A percentile compares a stretch with the other conserved stretches of the same genome.
These are phyloP conservation scores for Fusarium nematophilum DNA, from an alignment of 2,329 filamentous ascomycete genomes.

Conservation along the genomic window DNA sequence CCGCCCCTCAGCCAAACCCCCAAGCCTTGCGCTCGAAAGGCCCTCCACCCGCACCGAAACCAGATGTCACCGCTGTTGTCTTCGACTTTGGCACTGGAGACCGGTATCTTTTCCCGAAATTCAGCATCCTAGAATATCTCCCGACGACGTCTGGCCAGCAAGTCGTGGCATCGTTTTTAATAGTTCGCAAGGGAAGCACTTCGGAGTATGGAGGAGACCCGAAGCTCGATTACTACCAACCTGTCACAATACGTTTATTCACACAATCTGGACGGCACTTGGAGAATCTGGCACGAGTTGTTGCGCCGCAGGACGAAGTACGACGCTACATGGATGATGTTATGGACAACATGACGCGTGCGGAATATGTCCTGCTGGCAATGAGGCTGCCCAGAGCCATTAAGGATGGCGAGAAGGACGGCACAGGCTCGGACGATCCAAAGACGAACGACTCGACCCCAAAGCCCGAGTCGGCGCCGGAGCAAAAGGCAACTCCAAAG, in stretches of 20 bases:
- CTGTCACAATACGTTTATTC: constrained; percentile 72
- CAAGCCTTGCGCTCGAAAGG: constrained; percentile 72
- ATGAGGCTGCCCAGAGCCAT: constrained; percentile 69
- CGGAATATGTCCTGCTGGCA: constrained; percentile 74
- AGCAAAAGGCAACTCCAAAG: constrained; percentile 38
- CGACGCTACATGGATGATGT: constrained; percentile 75
- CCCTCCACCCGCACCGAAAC: constrained; percentile 63
- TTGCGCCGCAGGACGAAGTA: constrained; percentile 72
- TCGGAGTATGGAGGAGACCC: constrained; percentile 73
- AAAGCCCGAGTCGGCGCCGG: constrained; percentile 43
- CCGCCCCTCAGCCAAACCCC: constrained; percentile 49
- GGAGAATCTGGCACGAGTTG: constrained; percentile 70
- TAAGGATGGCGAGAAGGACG: constrained; percentile 47
- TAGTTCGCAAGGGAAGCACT: constrained; percentile 78
- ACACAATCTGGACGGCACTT: constrained; percentile 66
- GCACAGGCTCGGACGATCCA: constrained; percentile 43
- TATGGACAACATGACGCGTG: constrained; percentile 76
- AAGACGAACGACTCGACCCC: constrained; percentile 47
- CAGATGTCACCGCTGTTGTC: constrained; percentile 73
- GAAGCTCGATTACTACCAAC: constrained; percentile 78
- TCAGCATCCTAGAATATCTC: constrained; percentile 79
- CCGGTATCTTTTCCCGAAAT: constrained; percentile 81
- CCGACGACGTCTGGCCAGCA: constrained; percentile 62
- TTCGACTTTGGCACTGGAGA: constrained; percentile 81
- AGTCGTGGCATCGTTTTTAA: constrained; percentile 80